Percentiles rank a stretch among this genome's conserved stretches.
Conservation (phyloP, 2,329 filamentous ascomycete genomes). For the Aureobasidium sp. region DNA sequence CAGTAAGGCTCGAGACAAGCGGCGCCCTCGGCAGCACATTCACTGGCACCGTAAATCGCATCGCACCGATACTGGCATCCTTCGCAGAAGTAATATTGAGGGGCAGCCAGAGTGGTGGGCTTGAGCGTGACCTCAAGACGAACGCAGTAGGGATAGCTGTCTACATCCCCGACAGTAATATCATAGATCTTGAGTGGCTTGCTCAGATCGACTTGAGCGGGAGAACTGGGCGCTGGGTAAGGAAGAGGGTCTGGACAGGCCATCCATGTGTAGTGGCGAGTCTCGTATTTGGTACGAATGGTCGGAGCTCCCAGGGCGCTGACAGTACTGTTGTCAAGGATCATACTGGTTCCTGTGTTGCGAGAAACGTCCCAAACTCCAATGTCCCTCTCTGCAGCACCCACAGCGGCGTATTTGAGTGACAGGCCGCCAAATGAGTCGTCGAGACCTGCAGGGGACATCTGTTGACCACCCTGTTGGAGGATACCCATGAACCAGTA, state of each 20-base stretch:
- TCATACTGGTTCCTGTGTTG: neutral
- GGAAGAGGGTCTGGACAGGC: neutral
- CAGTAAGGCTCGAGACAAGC: conserved; percentile 1
- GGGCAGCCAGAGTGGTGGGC: neutral
- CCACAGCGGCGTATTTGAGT: neutral
- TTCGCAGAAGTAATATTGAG: conserved; percentile 4
- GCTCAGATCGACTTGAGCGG: neutral
- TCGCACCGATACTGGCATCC: neutral
- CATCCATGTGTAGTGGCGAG: neutral
- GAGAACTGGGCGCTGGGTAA: neutral
- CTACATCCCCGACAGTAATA: neutral
- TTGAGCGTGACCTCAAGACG: conserved; percentile 1
- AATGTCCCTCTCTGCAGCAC: neutral
- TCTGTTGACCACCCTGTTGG: neutral
- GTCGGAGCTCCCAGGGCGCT: neutral
- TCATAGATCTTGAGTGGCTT: neutral
- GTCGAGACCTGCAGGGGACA: neutral
- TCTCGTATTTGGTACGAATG: neutral
- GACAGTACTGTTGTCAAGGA: conserved; percentile 4
- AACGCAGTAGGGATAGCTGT: neutral
- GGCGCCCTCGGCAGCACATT: neutral
- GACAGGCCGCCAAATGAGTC: neutral
- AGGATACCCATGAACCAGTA: conserved; percentile 12
- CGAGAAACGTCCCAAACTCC: neutral
- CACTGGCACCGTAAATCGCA: neutral